Base-by-base conservation (phyloP, 345 rosid genomes). In the Eutrema yunnanense region DNA sequence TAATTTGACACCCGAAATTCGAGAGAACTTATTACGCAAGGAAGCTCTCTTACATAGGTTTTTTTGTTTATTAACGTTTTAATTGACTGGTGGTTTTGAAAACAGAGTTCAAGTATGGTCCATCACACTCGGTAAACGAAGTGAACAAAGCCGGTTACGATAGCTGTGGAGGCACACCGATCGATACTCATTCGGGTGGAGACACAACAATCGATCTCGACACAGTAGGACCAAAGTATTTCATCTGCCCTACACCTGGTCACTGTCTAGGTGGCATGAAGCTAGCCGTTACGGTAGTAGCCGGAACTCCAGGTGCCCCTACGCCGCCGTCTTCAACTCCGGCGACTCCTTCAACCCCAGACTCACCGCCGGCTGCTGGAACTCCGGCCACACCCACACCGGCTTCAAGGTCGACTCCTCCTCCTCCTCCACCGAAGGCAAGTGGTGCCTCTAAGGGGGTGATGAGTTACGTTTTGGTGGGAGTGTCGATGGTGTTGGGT, bases 381-480 rank as follows among this genome's bases (percentile, higher is more conserved):
- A 52, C 73, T 19, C 80, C 80, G 0, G 10, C 68, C 16, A 71
- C 76, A 41, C 72, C 80, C 2, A 10, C 77, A 51, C 73, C 80
- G 8, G 19, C 10, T 36, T 10, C 76, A 33, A 64, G 73, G 30
- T 72, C 80, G 44, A 48, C 77, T 11, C 26, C 80, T 57, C 55
- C 76, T 66, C 73, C 81, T 51, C 77, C 77, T 12, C 77, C 77
- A 14, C 73, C 77, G 0, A 51, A 11, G 36, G 6, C 10, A 27
- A 62, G 26, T 78, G 81, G 30, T 6, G 77, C 81, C 29, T 7
- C 69, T 27, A 67, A 72, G 65, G 77, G 70, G 58, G 30, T 72
- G 44, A 42, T 78, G 69, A 70, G 76, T 44, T 69, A 69, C 59
- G 64, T 37, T 48, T 40, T 77, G 73, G 71, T 77, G 12, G 75